phyloP scores from a whole-genome alignment of 2,329 filamentous ascomycete species.

The Penicillium sp. region DNA sequence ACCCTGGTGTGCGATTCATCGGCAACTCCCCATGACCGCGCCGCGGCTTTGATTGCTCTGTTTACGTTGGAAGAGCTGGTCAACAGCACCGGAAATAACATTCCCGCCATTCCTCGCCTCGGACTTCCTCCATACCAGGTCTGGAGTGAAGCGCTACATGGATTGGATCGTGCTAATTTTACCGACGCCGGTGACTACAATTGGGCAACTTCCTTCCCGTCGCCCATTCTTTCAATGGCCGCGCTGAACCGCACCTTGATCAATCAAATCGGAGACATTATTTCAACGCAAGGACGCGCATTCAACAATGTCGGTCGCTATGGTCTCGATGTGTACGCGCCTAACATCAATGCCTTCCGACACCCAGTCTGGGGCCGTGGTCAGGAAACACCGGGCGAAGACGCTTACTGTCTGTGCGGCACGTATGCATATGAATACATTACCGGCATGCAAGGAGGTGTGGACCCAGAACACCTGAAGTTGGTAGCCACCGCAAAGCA shows the following conservation, averaged over 20 bases:
- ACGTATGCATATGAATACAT: slow-evolving; percentile 56
- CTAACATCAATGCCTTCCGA: slow-evolving; percentile 64
- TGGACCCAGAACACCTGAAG: slow-evolving; percentile 38
- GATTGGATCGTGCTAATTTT: slow-evolving; percentile 61
- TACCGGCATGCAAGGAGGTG: slow-evolving; percentile 54
- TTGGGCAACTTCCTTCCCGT: slow-evolving; percentile 65
- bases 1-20: slow-evolving; percentile 54
- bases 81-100: slow-evolving; percentile 51
- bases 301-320: slow-evolving; percentile 61
- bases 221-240: slow-evolving; percentile 62
- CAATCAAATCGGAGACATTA: slow-evolving; percentile 54
- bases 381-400: slow-evolving; percentile 59
- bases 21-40: slow-evolving; percentile 41
- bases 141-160: slow-evolving; percentile 63
- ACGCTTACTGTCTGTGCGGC: slow-evolving; percentile 47
- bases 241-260: slow-evolving; percentile 66
- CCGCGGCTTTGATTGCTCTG: slow-evolving; percentile 50
- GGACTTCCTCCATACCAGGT: slow-evolving; percentile 61
- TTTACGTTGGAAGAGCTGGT: slow-evolving; percentile 58
- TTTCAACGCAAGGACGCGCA: slow-evolving; percentile 61
- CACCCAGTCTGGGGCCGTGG: slow-evolving; percentile 63
- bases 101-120: slow-evolving; percentile 55
- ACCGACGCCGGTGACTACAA: slow-evolving; percentile 54
- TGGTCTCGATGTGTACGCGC: slow-evolving; percentile 53
- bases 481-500: slow-evolving; percentile 60